Percentiles rank a stretch among this genome's conserved stretches.
Conservation (phyloP, 2,329 filamentous ascomycete genomes). For the Pseudocercospora musae region DNA sequence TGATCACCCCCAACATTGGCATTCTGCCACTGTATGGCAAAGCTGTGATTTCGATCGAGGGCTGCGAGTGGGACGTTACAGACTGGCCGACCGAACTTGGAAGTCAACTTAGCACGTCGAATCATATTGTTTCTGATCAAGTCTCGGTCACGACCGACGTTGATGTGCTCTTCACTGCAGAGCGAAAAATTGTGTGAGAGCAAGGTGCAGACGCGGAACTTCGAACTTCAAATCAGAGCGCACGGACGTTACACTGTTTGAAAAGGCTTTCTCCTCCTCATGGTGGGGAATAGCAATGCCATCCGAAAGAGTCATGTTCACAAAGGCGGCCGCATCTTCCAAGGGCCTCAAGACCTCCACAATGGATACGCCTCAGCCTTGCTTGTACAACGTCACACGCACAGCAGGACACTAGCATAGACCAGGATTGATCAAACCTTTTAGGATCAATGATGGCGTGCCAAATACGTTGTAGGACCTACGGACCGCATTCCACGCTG, state of each 20-base stretch:
- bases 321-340: background rate
- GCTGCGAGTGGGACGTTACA: constrained; percentile 86
- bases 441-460: background rate
- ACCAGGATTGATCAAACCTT: background rate
- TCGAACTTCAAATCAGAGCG: background rate
- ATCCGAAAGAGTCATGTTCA: background rate
- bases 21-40: constrained; percentile 81
- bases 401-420: background rate
- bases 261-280: background rate
- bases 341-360: background rate
- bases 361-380: background rate
- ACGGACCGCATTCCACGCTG: background rate
- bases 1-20: constrained; percentile 76
- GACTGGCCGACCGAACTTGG: constrained; percentile 66
- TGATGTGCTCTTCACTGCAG: constrained; percentile 49
- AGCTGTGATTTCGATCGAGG: constrained; percentile 72
- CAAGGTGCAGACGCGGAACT: background rate
- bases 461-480: background rate
- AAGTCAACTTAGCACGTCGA: constrained; percentile 49
- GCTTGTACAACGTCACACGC: background rate
- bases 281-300: background rate
- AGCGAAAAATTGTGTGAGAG: constrained; percentile 25
- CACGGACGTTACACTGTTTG: background rate
- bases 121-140: constrained; percentile 44
- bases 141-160: constrained; percentile 41